Evolutionary conservation across 306 rosid genomes (phyloP).

Genomic region (Acacia melanoxylon): DNA sequence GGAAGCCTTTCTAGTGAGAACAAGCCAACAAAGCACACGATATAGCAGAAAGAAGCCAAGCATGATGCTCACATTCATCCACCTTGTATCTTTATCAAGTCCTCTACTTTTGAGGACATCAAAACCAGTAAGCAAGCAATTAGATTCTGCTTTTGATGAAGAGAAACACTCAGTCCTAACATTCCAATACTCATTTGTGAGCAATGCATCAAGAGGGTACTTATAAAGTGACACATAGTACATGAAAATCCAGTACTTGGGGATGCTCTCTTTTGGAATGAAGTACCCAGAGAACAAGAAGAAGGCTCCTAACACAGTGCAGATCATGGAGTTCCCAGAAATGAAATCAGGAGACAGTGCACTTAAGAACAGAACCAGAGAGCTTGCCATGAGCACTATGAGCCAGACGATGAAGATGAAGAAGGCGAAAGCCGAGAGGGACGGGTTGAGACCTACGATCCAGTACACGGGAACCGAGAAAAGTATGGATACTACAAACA

Average conservation of each 20-base stretch:
- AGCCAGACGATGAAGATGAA: constrained; percentile 87
- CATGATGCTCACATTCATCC: constrained; percentile 81
- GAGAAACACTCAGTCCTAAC: constrained; percentile 42
- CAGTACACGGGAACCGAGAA: constrained; percentile 78
- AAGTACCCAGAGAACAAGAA: constrained; percentile 93
- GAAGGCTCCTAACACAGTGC: constrained; percentile 85
- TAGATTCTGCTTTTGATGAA: neutral
- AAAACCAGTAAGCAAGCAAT: constrained; percentile 54
- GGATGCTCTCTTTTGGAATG: constrained; percentile 84
- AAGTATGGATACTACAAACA: constrained; percentile 68
- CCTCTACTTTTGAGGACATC: constrained; percentile 83
- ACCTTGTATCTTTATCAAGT: constrained; percentile 68
- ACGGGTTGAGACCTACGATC: constrained; percentile 88
- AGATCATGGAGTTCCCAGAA: constrained; percentile 81
- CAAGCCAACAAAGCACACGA: constrained; percentile 76
- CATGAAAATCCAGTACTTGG: constrained; percentile 90
- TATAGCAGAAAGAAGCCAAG: constrained; percentile 69
- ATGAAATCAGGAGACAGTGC: constrained; percentile 90
- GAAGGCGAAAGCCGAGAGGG: constrained; percentile 60
- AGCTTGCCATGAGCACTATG: constrained; percentile 87
- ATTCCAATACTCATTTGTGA: constrained; percentile 82
- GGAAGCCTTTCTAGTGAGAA: constrained; percentile 71
- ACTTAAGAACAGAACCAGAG: constrained; percentile 77
- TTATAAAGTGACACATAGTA: constrained; percentile 88
- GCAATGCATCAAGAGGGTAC: constrained; percentile 81